Evolutionary conservation across 2,329 filamentous ascomycete genomes (phyloP).

Genomic region (Xylariaceae sp.): DNA sequence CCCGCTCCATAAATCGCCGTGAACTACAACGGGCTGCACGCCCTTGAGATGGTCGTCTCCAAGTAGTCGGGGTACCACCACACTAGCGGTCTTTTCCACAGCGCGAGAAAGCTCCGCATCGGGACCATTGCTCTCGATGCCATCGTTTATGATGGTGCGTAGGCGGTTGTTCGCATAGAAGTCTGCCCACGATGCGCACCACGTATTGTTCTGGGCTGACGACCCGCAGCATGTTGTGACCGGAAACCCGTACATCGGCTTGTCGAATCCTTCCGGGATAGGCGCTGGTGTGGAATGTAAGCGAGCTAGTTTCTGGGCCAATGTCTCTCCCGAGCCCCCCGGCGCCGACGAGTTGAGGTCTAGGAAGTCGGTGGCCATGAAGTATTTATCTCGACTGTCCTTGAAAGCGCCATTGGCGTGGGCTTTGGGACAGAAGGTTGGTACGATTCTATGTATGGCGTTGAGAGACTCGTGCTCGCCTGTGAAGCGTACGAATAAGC

Average conservation of each 20-base stretch:
- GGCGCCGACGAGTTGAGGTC: constrained; percentile 49
- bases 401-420: constrained; percentile 63
- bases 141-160: constrained; percentile 54
- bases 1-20: constrained; percentile 92
- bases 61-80: constrained; percentile 71
- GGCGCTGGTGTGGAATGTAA: constrained; percentile 74
- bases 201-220: constrained; percentile 75
- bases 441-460: constrained; percentile 66
- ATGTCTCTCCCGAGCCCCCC: constrained; percentile 45
- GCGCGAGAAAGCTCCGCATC: constrained; percentile 57
- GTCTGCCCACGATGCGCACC: constrained; percentile 67
- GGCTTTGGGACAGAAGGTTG: constrained; percentile 68
- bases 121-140: constrained; percentile 54
- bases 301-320: constrained; percentile 71
- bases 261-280: constrained; percentile 50
- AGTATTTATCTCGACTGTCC: constrained; percentile 46
- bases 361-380: constrained; percentile 74
- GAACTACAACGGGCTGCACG: constrained; percentile 72
- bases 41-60: constrained; percentile 59
- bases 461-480: constrained; percentile 82
- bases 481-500: constrained; percentile 26
- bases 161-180: constrained; percentile 79
- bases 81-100: constrained; percentile 57
- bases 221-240: constrained; percentile 81
- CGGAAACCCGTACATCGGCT: constrained; percentile 74